A percentile compares a stretch with the other conserved stretches of the same genome.
Conservation (phyloP, 495 filamentous ascomycete species). For the Podospora bellae-mahoneyi region DNA sequence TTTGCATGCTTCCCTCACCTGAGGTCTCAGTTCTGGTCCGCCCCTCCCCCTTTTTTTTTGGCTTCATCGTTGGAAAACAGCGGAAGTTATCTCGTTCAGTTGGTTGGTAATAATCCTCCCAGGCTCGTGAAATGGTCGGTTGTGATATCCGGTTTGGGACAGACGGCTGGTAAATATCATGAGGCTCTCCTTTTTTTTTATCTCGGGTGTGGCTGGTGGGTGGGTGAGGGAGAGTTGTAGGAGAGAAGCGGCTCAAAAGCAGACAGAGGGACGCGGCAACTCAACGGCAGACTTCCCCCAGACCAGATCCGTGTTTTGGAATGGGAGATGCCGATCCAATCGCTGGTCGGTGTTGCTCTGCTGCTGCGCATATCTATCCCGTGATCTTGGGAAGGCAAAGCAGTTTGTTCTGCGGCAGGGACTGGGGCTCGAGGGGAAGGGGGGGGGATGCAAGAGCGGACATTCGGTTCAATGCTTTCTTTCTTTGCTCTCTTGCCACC, state of each 20-base stretch:
- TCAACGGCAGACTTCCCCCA: conserved; percentile 11
- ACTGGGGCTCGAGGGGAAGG: background rate
- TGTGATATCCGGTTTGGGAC: conserved; percentile 25
- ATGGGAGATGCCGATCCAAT: conserved; percentile 25
- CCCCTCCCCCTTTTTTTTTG: background rate
- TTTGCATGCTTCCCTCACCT: background rate
- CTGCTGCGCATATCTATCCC: conserved; percentile 20
- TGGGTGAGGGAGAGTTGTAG: background rate
- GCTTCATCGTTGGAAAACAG: background rate
- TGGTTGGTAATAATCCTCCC: background rate
- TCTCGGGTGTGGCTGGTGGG: background rate
- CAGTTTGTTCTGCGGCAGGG: background rate
- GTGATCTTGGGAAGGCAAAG: conserved; percentile 10
- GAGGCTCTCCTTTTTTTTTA: conserved; percentile 13
- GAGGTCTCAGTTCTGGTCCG: background rate
- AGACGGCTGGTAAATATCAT: conserved; percentile 33
- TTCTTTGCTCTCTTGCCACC: background rate
- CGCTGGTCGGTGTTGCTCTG: background rate
- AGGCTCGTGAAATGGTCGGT: conserved; percentile 3
- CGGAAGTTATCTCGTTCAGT: background rate
- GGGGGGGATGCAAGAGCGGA: background rate
- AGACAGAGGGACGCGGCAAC: conserved; percentile 23
- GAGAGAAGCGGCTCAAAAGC: background rate
- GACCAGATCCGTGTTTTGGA: conserved; percentile 34
- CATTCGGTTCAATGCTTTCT: conserved; percentile 1